Evolutionary conservation across 257 asterid species (phyloP), one percentile per base, ranked within the genome.

Genomic region (Orobanche coerulescens): DNA sequence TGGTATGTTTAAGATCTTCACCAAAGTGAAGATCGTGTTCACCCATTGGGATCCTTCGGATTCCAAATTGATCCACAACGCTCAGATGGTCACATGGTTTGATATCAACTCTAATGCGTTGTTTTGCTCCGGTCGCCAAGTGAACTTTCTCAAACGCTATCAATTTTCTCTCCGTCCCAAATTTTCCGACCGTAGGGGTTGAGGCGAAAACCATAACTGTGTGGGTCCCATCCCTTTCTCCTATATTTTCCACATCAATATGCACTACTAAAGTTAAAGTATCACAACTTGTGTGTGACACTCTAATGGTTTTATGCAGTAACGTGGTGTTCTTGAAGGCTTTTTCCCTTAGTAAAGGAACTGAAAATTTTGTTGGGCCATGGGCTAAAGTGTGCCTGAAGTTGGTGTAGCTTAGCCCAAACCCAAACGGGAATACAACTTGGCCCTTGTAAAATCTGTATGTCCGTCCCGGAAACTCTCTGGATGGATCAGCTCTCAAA

Each of bases 381-480:
- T 47, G 65, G 62, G 76, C 78, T 31, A 86, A 31, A n/a, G 64
- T 57, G 68, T 81, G 83, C 25, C 65, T 80, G n/a, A 79, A 87
- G 28, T 15, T 49, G 0, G 92, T 82, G 77, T 83, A 91, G 61
- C 95, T 88, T 33, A 84, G 23, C 64, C 98, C 96, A 43, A 57
- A 81, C 2, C 96, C 96, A 12, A 85, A 91, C 48, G 88, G 90
- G 8, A 75, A 88, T 8, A 88, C 95, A 12, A 87, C 90, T 3
- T 87, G 83, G 13, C 98, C 98, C 40, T 76, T 85, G 63, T 91
- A 91, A 53, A 85, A 91, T 20, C 90, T 48, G 5, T 91, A 91
- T 22, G 98, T 85, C 22, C 96, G 83, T 0, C 98, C 96, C 12
- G 98, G 98, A 61, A 88, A 88, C 19, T 87, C 88, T 72, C 79